Evolutionary conservation across 2,329 filamentous ascomycete genomes (phyloP), one percentile per base, ranked within the genome.

Genomic region (Plectosphaerella plurivora): DNA sequence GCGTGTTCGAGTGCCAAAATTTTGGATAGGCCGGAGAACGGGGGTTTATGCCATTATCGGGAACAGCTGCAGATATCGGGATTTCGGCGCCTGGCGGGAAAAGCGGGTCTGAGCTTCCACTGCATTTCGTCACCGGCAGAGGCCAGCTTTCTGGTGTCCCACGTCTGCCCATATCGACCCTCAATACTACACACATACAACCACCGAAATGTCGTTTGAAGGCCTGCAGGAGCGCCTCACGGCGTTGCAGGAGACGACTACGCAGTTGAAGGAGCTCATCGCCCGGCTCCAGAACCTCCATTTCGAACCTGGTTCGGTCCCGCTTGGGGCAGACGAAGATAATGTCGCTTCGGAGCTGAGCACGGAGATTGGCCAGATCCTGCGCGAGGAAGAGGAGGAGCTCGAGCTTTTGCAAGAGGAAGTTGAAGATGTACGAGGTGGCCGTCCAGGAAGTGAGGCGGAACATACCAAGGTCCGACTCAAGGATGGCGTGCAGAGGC

Each of bases 311-410:
- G 82, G 81, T 15, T 79, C 79, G 2, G 73, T 82, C 45, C 78
- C 81, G 18, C 71, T 81, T 5, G 71, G 68, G 52, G 66, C 69
- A 9, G 71, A 73, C 49, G 73, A 76, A 18, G 79, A 80, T 48
- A 73, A 73, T 54, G 75, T 78, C 36, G 83, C 87, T 52, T 68
- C 86, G 18, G 91, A 96, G 70, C 80, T 97, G 35, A 83, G 84
- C 58, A 77, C 82, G 20, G 91, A 97, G 67, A 96, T 97, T 57
- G 85, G 87, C 59, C 84, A 89, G 62, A 81, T 81, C 16, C 71
- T 97, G 55, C 87, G 89, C 60, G 86, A 89, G 53, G 82, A 88
- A 48, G 86, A 95, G 61, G 90, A 95, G 57, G 90, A 96, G 54
- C 81, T 94, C 58, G 92, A 96, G 67, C 70, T 94, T 16, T 65